Evolutionary conservation across 106 monocot genomes (phyloP), one percentile per base, ranked within the genome.

Genomic region (Gastrodia elata): DNA sequence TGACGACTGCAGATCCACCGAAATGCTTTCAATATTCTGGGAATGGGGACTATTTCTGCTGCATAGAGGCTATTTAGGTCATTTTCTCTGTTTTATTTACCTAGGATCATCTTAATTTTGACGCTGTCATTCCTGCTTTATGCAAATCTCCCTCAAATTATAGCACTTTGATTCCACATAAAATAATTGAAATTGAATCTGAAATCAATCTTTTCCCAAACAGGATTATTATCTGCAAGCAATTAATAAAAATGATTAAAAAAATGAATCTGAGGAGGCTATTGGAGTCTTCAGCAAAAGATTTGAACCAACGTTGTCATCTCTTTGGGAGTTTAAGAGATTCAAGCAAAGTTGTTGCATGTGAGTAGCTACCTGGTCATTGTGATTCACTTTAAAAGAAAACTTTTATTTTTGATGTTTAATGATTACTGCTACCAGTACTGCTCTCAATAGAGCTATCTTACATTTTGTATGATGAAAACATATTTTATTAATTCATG

Each of bases 1-100:
- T 3, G 77, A 82, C 25, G 68, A 70, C n/a, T 74, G 74, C 44
- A 74, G 64, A 34, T 56, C 73, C n/a, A 77, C 77, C 25, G 46
- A 72, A 35, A 73, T 82, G 25, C 52, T 82, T 15, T 77, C 82
- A 20, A 42, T 44, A 11, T 42, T 35, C 24, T n/a, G n/a, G n/a
- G n/a, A n/a, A n/a, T n/a, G n/a, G n/a, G n/a, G n/a, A n/a, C n/a
- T n/a, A n/a, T n/a, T n/a, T n/a, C n/a, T n/a, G n/a, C n/a, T n/a
- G n/a, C n/a, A n/a, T n/a, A n/a, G n/a, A n/a, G n/a, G n/a, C n/a
- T n/a, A n/a, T n/a, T n/a, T n/a, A n/a, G n/a, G n/a, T n/a, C n/a
- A n/a, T n/a, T n/a, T n/a, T n/a, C n/a, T n/a, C n/a, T n/a, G n/a
- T n/a, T n/a, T n/a, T n/a, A n/a, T n/a, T n/a, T n/a, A n/a, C n/a